phyloP scores from a whole-genome alignment of 2,329 filamentous ascomycete genomes.

The Fonsecaea multimorphosa region DNA sequence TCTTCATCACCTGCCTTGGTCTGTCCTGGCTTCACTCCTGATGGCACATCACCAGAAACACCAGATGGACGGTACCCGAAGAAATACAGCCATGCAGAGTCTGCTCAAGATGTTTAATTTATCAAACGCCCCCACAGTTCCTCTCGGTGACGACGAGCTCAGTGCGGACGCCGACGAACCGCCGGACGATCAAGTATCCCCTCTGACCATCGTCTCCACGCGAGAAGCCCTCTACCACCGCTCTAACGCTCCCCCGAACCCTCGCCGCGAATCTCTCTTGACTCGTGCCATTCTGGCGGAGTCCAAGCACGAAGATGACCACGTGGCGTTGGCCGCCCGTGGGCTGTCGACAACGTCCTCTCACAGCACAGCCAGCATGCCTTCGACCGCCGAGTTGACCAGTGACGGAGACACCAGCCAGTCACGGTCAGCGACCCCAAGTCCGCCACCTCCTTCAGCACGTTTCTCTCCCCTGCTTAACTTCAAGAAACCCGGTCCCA shows the following conservation, averaged over 20 bases:
- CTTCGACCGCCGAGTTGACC: conserved; percentile 89
- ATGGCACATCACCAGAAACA: conserved; percentile 38
- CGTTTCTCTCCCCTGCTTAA: conserved; percentile 43
- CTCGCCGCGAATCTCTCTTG: conserved; percentile 77
- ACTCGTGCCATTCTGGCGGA: conserved; percentile 79
- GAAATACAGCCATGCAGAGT: conserved; percentile 45
- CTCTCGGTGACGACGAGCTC: conserved; percentile 65
- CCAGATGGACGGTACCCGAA: conserved; percentile 22
- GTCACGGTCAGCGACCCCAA: conserved; percentile 84
- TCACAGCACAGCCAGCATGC: conserved; percentile 78
- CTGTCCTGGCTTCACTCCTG: background rate
- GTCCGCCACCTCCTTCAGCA: conserved; percentile 74
- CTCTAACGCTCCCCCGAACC: conserved; percentile 38
- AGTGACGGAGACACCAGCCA: conserved; percentile 94
- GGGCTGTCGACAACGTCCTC: conserved; percentile 60
- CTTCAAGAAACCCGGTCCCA: conserved; percentile 36
- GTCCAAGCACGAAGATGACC: conserved; percentile 61
- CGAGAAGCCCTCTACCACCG: conserved; percentile 54
- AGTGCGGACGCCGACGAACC: conserved; percentile 85
- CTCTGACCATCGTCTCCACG: conserved; percentile 35
- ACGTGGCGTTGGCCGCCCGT: conserved; percentile 43
- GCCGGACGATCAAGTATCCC: conserved; percentile 64
- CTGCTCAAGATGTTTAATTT: conserved; percentile 54
- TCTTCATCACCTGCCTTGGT: background rate
- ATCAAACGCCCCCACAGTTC: conserved; percentile 48